phyloP scores from a whole-genome alignment of 2,329 filamentous ascomycete genomes.

The Fusarium mexicanum region DNA sequence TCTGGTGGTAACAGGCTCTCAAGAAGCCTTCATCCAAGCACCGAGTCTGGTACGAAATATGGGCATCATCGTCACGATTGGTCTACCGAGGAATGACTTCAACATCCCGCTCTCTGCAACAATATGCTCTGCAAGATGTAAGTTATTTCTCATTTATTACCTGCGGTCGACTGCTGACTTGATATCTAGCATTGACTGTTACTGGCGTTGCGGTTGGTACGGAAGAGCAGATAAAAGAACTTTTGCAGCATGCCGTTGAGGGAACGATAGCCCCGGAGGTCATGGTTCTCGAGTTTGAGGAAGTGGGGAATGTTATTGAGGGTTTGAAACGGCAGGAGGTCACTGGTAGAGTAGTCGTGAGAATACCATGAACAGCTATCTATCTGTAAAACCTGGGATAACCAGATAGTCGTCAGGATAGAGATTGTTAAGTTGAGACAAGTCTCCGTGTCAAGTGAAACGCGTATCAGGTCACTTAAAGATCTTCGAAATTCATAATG shows the following conservation, averaged over 20 bases:
- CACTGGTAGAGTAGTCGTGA: slow-evolving; percentile 31
- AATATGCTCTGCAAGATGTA: slow-evolving; percentile 37
- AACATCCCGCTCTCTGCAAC: slow-evolving; percentile 39
- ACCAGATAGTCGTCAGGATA: too few relatives aligned
- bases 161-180: background rate
- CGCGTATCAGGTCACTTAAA: fast-evolving
- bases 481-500: too few relatives aligned
- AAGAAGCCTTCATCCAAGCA: slow-evolving; percentile 39
- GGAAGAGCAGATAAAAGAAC: slow-evolving; percentile 28
- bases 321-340: slow-evolving; percentile 13
- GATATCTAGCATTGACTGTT: slow-evolving; percentile 12
- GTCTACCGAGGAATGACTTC: slow-evolving; percentile 43
- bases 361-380: background rate
- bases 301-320: slow-evolving; percentile 6
- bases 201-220: slow-evolving; percentile 32
- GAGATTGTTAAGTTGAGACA: too few relatives aligned
- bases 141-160: fast-evolving
- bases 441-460: too few relatives aligned
- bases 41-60: slow-evolving; percentile 40
- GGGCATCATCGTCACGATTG: slow-evolving; percentile 41
- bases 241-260: slow-evolving; percentile 3
- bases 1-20: slow-evolving; percentile 41
- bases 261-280: slow-evolving; percentile 14
- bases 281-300: slow-evolving; percentile 8
- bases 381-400: too few relatives aligned